A percentile compares a stretch with the other conserved stretches of the same genome.
Conservation (phyloP, 768 basidiomycete genomes). For the Pleurotus salmoneostramineus region DNA sequence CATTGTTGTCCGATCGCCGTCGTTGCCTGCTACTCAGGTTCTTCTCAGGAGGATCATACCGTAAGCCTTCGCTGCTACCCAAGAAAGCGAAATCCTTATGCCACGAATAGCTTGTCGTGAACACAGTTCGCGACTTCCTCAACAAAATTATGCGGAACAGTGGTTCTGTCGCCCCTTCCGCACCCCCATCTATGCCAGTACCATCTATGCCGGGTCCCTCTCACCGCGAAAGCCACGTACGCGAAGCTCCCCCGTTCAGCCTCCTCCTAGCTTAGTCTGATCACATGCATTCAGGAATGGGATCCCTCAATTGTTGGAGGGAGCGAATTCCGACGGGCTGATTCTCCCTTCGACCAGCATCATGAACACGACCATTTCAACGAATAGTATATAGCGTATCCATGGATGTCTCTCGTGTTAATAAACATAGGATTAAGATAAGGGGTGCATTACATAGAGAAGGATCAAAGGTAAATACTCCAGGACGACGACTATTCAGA, state of each 20-base stretch:
- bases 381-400: not conserved
- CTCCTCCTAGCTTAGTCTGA: not conserved
- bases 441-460: not conserved
- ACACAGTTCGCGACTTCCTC: conserved; percentile 66
- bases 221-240: conserved; percentile 25
- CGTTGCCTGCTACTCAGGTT: conserved; percentile 77
- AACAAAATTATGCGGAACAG: conserved; percentile 48
- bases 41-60: conserved; percentile 75
- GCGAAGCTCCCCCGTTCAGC: conserved; percentile 2
- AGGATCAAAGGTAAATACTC: not conserved
- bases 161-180: conserved; percentile 17
- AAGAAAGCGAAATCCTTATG: not conserved
- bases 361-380: conserved; percentile 14
- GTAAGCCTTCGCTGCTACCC: conserved; percentile 33
- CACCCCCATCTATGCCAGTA: conserved; percentile 29
- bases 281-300: conserved; percentile 26
- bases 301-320: conserved; percentile 22
- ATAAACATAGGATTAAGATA: not conserved
- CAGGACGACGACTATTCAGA: not conserved
- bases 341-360: conserved; percentile 37
- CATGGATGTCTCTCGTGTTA: not conserved
- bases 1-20: conserved; percentile 81
- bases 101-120: conserved; percentile 54
- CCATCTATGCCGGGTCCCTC: conserved; percentile 5
- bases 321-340: conserved; percentile 28